Evolutionary conservation across 1,139 yeast genomes (phyloP), one percentile per base, ranked within the genome.

Genomic region (Blastobotrys arbuscula): DNA sequence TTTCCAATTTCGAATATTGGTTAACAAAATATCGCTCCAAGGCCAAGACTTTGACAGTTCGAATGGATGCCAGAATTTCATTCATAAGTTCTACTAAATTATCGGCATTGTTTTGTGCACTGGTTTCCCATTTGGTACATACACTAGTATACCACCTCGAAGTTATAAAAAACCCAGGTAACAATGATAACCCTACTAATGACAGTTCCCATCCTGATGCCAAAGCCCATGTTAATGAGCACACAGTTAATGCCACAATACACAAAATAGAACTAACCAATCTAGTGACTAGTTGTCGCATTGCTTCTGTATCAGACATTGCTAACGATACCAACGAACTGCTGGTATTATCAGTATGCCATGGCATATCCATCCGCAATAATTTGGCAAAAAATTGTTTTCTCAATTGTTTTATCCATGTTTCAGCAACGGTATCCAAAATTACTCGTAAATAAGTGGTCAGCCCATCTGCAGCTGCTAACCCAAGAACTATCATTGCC

Each of bases 201-300:
- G 96, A 78, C 44, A 92, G 69, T 58, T 82, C 84, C 97, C 97
- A 92, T 0, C 96, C 96, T n/a, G 75, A 62, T 0, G 74, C 73
- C 5, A 88, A 56, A 0, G 96, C 81, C 97, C 97, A 90, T 5
- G 78, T 68, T 3, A 81, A 57, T 2, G 96, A 95, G 20, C 81
- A 66, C 0, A 71, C 38, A 0, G 83, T 70, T 49, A 89, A 73
- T 0, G 79, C 68, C 1, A 76, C 48, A 44, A 85, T 72, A 3
- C 50, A 43, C 3, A 39, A 35, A 19, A 50, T 20, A 0, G 84
- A 75, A 12, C 81, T 71, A 33, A 87, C 60, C 54, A 83, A 82
- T 39, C 78, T 78, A 1, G 88, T 74, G 2, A 84, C 73, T 46
- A 87, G 68, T 1, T 72, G 68, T 53, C 96, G 74, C 54, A 86